Evolutionary conservation across 805 yeast species (phyloP).

Genomic region (Saturnispora kantuleensis): DNA sequence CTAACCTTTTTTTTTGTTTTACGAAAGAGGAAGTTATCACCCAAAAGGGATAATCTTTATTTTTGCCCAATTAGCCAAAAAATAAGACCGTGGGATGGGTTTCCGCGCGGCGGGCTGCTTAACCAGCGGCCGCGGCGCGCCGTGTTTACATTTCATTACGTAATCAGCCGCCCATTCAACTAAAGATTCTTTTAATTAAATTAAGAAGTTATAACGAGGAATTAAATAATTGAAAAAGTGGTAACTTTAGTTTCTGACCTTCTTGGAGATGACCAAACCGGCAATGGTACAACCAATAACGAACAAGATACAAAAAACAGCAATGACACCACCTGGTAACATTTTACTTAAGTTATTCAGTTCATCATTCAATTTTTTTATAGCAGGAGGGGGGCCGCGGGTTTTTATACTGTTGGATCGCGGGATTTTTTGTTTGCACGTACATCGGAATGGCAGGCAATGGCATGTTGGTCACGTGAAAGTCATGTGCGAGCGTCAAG

Average conservation of each 20-base stretch:
- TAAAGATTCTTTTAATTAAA: neutral
- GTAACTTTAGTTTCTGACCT: constrained; percentile 24
- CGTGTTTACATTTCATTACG: no score
- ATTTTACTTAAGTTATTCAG: constrained; percentile 21
- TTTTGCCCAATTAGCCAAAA: constrained; percentile 16
- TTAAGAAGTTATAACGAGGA: no score
- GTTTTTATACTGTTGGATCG: no score
- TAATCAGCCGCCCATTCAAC: no score
- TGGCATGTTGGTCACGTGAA: neutral
- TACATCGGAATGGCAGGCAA: neutral
- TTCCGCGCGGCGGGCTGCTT: neutral
- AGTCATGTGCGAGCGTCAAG: neutral
- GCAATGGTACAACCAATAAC: constrained; percentile 30
- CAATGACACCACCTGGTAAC: constrained; percentile 60
- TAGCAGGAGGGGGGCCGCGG: neutral
- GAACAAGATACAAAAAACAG: constrained; percentile 47
- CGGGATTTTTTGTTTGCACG: neutral
- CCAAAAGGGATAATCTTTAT: constrained; percentile 18
- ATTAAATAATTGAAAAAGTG: constrained; percentile 1
- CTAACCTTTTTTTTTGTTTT: neutral
- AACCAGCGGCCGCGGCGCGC: no score
- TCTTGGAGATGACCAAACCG: constrained; percentile 24
- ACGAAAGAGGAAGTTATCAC: constrained; percentile 2
- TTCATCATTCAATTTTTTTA: neutral
- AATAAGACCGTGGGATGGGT: neutral